These are phyloP conservation scores for Acer saccharum DNA, from an alignment of 345 rosid species.

Conservation along the genomic window DNA sequence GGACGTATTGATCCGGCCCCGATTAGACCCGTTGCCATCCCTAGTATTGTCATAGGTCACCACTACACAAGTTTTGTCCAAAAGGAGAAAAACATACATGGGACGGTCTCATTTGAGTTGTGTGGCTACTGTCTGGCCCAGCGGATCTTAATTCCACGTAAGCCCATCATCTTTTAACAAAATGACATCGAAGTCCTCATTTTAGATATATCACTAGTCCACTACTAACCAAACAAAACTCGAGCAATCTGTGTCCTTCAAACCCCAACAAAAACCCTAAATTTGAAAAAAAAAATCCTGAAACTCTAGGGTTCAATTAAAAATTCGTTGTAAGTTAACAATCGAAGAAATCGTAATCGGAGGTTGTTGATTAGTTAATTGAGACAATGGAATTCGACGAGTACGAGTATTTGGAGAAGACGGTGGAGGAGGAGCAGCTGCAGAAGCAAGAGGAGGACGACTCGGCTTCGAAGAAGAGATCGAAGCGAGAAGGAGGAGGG, in stretches of 20 bases:
- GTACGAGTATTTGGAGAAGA: slow-evolving; percentile 91
- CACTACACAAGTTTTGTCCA: too few relatives aligned
- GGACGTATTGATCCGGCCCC: too few relatives aligned
- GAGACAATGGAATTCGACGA: slow-evolving; percentile 82
- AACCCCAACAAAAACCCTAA: slow-evolving; percentile 24
- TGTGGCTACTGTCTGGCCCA: neutral
- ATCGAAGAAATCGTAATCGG: slow-evolving; percentile 14
- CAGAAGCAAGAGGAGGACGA: slow-evolving; percentile 35
- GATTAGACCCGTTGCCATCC: too few relatives aligned
- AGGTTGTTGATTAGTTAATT: slow-evolving; percentile 10
- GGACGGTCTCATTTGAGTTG: too few relatives aligned
- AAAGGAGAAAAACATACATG: too few relatives aligned
- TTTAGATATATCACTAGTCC: neutral
- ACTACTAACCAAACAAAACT: neutral
- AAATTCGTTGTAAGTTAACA: neutral
- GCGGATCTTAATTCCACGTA: too few relatives aligned
- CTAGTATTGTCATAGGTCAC: too few relatives aligned
- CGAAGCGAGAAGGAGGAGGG: slow-evolving; percentile 35
- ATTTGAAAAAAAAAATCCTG: too few relatives aligned
- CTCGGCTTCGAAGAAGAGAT: slow-evolving; percentile 41
- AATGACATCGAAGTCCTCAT: slow-evolving; percentile 1
- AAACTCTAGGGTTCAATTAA: neutral
- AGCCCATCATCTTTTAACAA: neutral
- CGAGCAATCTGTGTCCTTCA: neutral
- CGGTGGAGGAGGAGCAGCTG: slow-evolving; percentile 63